Percentiles rank a stretch among this genome's conserved stretches.
Conservation (phyloP, 805 yeast genomes). For the Candida lessepsii region DNA sequence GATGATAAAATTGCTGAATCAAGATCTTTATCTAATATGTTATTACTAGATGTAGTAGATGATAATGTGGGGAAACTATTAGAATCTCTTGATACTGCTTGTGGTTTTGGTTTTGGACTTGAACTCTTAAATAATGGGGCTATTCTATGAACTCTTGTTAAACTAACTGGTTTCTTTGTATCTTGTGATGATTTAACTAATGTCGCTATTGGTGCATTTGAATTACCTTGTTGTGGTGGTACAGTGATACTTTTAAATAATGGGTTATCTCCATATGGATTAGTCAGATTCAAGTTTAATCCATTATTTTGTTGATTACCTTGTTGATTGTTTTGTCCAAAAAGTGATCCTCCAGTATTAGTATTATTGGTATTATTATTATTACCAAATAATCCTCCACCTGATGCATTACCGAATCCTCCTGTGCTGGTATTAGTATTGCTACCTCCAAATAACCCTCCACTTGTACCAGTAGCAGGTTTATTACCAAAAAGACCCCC, state of each 20-base stretch:
- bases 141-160: slow-evolving; percentile 58
- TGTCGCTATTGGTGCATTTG: slow-evolving; percentile 25
- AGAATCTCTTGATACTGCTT: background rate
- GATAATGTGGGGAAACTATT: background rate
- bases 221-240: slow-evolving; percentile 17
- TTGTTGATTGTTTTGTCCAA: slow-evolving; percentile 23
- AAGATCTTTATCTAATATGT: slow-evolving; percentile 39
- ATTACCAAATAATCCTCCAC: slow-evolving; percentile 44
- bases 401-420: slow-evolving; percentile 17
- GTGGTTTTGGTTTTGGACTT: background rate
- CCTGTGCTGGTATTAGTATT: slow-evolving; percentile 17
- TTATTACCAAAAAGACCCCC: slow-evolving; percentile 27
- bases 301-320: slow-evolving; percentile 18
- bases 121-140: slow-evolving; percentile 47
- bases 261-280: slow-evolving; percentile 82
- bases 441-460: slow-evolving; percentile 43
- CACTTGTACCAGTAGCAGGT: slow-evolving; percentile 15
- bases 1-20: slow-evolving; percentile 70
- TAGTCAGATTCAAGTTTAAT: slow-evolving; percentile 31
- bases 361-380: slow-evolving; percentile 18
- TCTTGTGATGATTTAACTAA: slow-evolving; percentile 20
- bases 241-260: slow-evolving; percentile 52
- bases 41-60: slow-evolving; percentile 22
- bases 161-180: slow-evolving; percentile 57
- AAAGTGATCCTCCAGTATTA: slow-evolving; percentile 19